Evolutionary conservation across 2,329 filamentous ascomycete genomes (phyloP), one percentile per base, ranked within the genome.

Genomic region (Aureobasidium namibiae): DNA sequence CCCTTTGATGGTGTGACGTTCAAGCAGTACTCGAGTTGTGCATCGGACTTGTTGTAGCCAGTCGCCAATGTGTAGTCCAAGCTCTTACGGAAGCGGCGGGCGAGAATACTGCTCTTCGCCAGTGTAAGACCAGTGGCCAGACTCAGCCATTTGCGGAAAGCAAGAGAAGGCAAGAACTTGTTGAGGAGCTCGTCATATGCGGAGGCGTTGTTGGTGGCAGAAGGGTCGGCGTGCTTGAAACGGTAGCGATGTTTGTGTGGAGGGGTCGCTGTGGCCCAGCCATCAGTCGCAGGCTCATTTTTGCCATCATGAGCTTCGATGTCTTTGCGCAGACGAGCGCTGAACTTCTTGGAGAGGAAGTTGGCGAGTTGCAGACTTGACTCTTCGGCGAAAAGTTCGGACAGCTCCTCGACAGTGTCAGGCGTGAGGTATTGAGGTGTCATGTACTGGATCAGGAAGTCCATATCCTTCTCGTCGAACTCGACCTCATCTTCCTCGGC

Each of bases 241-340:
- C 96, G 78, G 72, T 88, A 99, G 14, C 92, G 89, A 70, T 96
- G 91, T 76, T 99, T 99, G 76, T 99, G 92, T 0, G 94, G 94
- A 39, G 94, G 94, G 33, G 84, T 82, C 7, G 94, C 89, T 9
- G 65, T 69, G 0, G 42, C 38, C 60, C 60, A 63, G 16, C 26
- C 29, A 75, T 75, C 46, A 86, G 44, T 48, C 18, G 42, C 39
- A 16, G 42, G 31, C 11, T 60, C 57, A 18, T 11, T 38, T 8
- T 57, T 58, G 36, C 58, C 57, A n/a, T 63, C 62, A 13, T 58
- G 45, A 14, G 56, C 49, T 31, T 60, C 81, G 48, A 97, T 80
- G 65, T 90, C 89, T 3, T 82, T 77, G 49, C 81, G 83, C n/a
- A 99, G 77, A 9, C 82, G 81, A 5, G 81, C 78, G 1, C 88